Evolutionary conservation across 768 basidiomycete species (phyloP).

Genomic region (Pleurotus tuoliensis): DNA sequence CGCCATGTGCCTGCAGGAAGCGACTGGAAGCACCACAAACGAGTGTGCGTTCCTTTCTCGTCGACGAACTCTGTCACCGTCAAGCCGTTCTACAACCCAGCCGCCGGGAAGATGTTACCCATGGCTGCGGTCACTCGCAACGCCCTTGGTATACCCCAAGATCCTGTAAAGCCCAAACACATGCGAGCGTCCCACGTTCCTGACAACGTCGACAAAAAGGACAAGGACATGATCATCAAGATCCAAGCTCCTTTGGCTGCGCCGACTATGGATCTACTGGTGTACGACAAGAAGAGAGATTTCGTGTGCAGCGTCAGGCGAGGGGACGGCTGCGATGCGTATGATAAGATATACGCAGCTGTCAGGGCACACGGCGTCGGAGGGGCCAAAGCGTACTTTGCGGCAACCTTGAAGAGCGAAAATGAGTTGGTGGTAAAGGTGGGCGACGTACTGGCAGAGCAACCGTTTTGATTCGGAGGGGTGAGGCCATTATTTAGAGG

Average conservation of each 20-base stretch:
- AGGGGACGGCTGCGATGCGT: constrained; percentile 28
- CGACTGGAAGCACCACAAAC: constrained; percentile 49
- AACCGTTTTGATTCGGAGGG: constrained; percentile 38
- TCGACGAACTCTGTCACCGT: constrained; percentile 39
- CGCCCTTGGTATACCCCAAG: constrained; percentile 21
- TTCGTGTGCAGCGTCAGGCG: constrained; percentile 42
- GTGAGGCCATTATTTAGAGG: too few species aligned
- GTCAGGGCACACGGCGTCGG: constrained; percentile 38
- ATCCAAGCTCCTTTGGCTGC: constrained; percentile 40
- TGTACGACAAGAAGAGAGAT: constrained; percentile 53
- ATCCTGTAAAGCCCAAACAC: constrained; percentile 15
- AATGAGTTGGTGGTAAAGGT: constrained; percentile 48
- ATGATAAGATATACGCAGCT: constrained; percentile 34
- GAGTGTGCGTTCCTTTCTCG: constrained; percentile 41
- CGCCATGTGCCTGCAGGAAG: constrained; percentile 24
- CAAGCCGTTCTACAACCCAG: constrained; percentile 35
- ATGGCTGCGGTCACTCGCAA: constrained; percentile 24
- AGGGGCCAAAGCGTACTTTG: constrained; percentile 50
- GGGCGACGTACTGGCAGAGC: constrained; percentile 50
- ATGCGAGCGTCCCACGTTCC: constrained; percentile 20
- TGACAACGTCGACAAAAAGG: constrained; percentile 12
- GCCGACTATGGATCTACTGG: constrained; percentile 24
- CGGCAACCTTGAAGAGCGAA: constrained; percentile 43
- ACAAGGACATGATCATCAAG: constrained; percentile 49
- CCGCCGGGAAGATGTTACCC: constrained; percentile 7